These are phyloP conservation scores for Cystofilobasidium macerans DNA, from an alignment of 768 basidiomycete genomes.

Conservation along the genomic window DNA sequence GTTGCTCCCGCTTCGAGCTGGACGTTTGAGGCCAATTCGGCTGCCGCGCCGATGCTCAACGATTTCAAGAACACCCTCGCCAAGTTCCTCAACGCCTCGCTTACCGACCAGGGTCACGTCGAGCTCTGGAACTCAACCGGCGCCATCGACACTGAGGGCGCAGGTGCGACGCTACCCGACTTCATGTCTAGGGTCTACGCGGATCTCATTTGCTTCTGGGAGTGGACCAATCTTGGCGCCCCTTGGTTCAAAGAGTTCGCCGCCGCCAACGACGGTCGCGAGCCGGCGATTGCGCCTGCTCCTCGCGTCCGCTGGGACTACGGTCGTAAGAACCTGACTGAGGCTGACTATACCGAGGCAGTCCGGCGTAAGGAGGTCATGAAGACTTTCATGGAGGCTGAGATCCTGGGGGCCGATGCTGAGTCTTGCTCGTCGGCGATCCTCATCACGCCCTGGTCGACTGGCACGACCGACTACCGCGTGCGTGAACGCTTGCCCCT, in stretches of 20 bases:
- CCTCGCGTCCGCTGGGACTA: slow-evolving; percentile 30
- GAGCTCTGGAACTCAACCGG: slow-evolving; percentile 30
- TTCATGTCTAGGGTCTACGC: slow-evolving; percentile 27
- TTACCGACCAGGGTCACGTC: slow-evolving; percentile 26
- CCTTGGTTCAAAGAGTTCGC: slow-evolving; percentile 32
- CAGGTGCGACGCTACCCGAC: neutral
- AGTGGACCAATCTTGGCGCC: slow-evolving; percentile 28
- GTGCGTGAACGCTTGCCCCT: slow-evolving; percentile 19
- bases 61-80: slow-evolving; percentile 29
- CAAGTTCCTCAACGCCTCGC: slow-evolving; percentile 26
- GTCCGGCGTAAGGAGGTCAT: slow-evolving; percentile 28
- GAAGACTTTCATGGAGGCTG: slow-evolving; percentile 27
- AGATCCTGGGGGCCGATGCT: slow-evolving; percentile 27
- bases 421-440: slow-evolving; percentile 31
- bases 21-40: slow-evolving; percentile 28
- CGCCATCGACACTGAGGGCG: slow-evolving; percentile 16
- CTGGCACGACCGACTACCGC: slow-evolving; percentile 27
- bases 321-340: slow-evolving; percentile 24
- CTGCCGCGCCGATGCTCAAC: slow-evolving; percentile 27
- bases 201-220: slow-evolving; percentile 28
- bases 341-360: slow-evolving; percentile 26
- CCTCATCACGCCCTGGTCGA: slow-evolving; percentile 26
- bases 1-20: slow-evolving; percentile 29
- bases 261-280: slow-evolving; percentile 29
- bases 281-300: slow-evolving; percentile 30